Evolutionary conservation across 768 basidiomycete genomes (phyloP), one percentile per base, ranked within the genome.

Genomic region (Amanita jacksonii): DNA sequence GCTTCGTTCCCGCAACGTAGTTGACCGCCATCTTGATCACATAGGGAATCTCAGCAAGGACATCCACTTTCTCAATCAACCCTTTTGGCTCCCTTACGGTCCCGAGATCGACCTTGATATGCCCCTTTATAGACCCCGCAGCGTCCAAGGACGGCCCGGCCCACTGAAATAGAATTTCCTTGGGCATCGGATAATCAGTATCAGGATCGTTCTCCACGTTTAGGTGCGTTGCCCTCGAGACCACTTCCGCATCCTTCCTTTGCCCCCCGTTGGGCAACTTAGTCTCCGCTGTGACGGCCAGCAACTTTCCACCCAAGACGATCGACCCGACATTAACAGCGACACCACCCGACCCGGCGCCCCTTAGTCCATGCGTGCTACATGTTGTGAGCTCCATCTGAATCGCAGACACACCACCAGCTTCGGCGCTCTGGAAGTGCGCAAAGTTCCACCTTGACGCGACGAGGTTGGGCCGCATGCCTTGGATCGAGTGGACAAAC

Each of bases 361-460:
- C 90, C 48, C 78, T 74, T 51, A 75, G 78, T 5, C 94, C 94
- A 58, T 94, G 77, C 13, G 72, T 66, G 38, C 83, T 74, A 1
- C 74, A 77, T 2, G 94, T 97, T 51, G 79, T 89, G 53, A 96
- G 90, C 60, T 98, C 96, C 94, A 97, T 97, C 67, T 88, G 85
- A 28, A 96, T 69, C 8, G 90, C 89, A 42, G 89, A 80, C 6
- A 89, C 82, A 6, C 84, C 84, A 13, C 76, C 80, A 38, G 78
- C 73, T 19, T 76, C 68, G 13, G 68, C 62, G 56, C 85, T 85
- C 61, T 90, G 83, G 72, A 99, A 99, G 66, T 85, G 73, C 22
- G 70, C 82, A 65, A 98, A 99, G 68, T 98, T 97, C 96, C 96
- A 99, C 7, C 84, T 66, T 15, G 87, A 70, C 10, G 96, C 96